These are phyloP conservation scores for Phytophthora pisi DNA, from an alignment of 352 stramenopile species.

Conservation along the genomic window DNA sequence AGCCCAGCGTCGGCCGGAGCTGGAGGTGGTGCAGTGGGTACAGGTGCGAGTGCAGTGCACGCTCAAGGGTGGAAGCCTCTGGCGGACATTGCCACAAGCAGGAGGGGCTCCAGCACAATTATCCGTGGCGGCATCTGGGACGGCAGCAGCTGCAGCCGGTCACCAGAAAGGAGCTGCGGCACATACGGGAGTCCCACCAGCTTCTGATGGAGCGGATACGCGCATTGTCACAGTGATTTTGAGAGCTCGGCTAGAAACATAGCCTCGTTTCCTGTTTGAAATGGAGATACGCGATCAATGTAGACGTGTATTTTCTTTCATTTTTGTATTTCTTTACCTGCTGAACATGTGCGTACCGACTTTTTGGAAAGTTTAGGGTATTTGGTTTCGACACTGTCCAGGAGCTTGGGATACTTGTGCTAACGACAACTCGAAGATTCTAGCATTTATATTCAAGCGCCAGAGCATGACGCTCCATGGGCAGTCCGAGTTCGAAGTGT, in stretches of 20 bases:
- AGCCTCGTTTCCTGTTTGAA: neutral
- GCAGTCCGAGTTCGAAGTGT: conserved; percentile 38
- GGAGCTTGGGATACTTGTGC: too few species aligned
- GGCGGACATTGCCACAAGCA: conserved; percentile 28
- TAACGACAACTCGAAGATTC: too few species aligned
- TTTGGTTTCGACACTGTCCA: too few species aligned
- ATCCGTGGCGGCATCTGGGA: neutral
- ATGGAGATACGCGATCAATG: neutral
- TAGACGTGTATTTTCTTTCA: neutral
- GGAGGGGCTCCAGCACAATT: conserved; percentile 1
- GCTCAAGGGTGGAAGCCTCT: conserved; percentile 47
- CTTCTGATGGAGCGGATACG: conserved; percentile 16
- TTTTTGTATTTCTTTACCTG: neutral
- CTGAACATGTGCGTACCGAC: too few species aligned
- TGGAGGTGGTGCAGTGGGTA: conserved; percentile 47
- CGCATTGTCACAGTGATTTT: conserved; percentile 25
- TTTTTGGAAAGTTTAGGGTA: too few species aligned
- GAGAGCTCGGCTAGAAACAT: conserved; percentile 22
- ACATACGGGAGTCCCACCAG: conserved; percentile 10
- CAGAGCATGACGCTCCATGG: conserved; percentile 37
- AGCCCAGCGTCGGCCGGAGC: conserved; percentile 23
- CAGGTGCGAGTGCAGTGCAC: conserved; percentile 48
- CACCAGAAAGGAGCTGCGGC: conserved; percentile 16
- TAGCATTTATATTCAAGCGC: conserved; percentile 21
- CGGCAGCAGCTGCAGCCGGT: neutral